Evolutionary conservation across 2,329 filamentous ascomycete species (phyloP), one percentile per base, ranked within the genome.

Genomic region (Trichocomaceae sp.): DNA sequence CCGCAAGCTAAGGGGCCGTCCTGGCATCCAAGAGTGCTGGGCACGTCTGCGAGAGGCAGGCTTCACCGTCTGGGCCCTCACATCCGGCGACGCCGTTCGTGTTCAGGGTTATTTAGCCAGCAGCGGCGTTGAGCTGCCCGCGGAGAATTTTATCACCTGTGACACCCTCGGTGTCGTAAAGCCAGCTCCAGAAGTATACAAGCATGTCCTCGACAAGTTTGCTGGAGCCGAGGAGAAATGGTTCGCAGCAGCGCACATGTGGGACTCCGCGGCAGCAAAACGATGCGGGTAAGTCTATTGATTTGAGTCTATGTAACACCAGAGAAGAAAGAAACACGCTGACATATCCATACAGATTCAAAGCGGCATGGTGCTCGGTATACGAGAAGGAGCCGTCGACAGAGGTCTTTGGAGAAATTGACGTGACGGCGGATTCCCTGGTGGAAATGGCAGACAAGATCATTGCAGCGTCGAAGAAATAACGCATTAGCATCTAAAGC

Each of bases 231-330:
- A 76, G 41, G 59, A 66, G 57, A 73, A 72, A 48, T 83, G 79
- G 79, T 83, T 82, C 63, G 80, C 78, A 1, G 80, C 81, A 1
- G 80, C 79, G 22, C 81, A 83, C 65, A 78, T 79, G 72, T 83
- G 80, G 81, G 80, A 83, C 68, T 79, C 80, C 1, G 72, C 74
- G 19, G 77, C 79, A 2, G 80, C 80, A 15, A 72, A 71, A 49
- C 71, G 69, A 54, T 72, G 71, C n/a, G 79, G 78, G 60, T 29
- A 41, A 41, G 47, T 35, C 6, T 8, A 20, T 20, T 22, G 39
- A 19, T 20, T n/a, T 20, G 8, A 26, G 7, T 26, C 7, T 3
- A 20, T 10, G 22, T 22, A 42, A 5, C 7, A 5, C 26, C 5
- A 10, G 8, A 12, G n/a, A 20, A 15, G 17, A 26, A 39, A 19